These are phyloP conservation scores for Amaranthus palmeri DNA, from an alignment of 148 eudicot species.

Conservation along the genomic window DNA sequence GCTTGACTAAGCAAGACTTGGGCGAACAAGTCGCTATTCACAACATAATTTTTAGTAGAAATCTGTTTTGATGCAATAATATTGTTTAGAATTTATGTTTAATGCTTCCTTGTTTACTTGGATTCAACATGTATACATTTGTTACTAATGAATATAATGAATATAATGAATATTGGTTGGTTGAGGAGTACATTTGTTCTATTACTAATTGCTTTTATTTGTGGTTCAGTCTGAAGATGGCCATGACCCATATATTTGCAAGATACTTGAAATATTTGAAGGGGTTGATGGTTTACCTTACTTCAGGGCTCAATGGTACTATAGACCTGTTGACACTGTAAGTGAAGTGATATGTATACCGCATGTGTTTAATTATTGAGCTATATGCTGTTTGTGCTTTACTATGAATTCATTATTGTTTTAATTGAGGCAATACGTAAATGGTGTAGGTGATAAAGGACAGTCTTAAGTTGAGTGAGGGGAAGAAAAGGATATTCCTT, in stretches of 20 bases:
- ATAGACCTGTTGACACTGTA: conserved; percentile 71
- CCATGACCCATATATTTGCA: conserved; percentile 41
- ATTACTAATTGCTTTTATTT: neutral
- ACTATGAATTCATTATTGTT: neutral
- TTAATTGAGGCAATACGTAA: neutral
- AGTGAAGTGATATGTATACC: conserved; percentile 18
- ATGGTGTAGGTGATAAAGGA: conserved; percentile 45
- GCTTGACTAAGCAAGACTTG: no score
- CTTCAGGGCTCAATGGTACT: conserved; percentile 75
- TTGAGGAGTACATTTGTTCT: neutral
- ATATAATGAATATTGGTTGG: no score
- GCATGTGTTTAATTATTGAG: no score
- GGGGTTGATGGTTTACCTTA: conserved; percentile 44
- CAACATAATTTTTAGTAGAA: no score
- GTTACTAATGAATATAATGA: no score
- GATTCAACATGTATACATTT: no score
- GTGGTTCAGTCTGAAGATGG: conserved; percentile 48
- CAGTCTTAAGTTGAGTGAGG: conserved; percentile 31
- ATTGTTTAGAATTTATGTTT: no score
- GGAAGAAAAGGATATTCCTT: conserved; percentile 44
- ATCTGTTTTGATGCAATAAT: no score
- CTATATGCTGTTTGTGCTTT: neutral
- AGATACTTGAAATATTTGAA: conserved; percentile 67
- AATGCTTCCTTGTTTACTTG: no score
- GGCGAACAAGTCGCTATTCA: no score